Base-by-base conservation (phyloP, 2,329 filamentous ascomycete genomes). In the Didymosphaeria variabile region DNA sequence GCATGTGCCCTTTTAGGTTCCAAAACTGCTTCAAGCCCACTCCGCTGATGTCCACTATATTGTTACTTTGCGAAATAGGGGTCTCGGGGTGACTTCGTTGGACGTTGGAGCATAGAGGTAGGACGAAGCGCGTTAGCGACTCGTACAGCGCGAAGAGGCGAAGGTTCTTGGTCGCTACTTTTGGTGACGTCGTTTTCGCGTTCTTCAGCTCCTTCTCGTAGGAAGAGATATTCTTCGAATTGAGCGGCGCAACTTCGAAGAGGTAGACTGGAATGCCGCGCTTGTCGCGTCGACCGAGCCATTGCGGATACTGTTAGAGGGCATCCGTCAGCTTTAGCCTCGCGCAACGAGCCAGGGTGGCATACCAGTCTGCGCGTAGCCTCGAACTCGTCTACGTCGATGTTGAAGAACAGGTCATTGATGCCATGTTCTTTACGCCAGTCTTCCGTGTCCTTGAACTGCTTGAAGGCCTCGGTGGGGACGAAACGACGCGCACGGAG, bases 21-120 rank as follows among this genome's bases (percentile, higher is more conserved):
- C 94, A 97, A 78, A 97, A 97, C 81, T 96, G 93, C 82, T 92
- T 93, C 77, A 98, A 79, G 6, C 92, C 92, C 29, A 97, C 94
- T 15, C 90, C 89, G 17, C 88, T 91, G 65, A 98, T 93, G 77
- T 98, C 94, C 60, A 97, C 93, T 70, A 98, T 97, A 80, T 97
- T 97, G 71, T 92, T 97, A 73, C 91, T 94, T 70, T 95, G 90
- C 42, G 93, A 94, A 69, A 97, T 93, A 7, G 94, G 94, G n/a
- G 92, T 93, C 65, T 90, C 87, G 4, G 90, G 85, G 75, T 91
- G 82, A 8, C 89, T 87, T 71, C 94, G 87, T 70, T 92, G 87
- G 63, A 97, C 85, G 71, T 91, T 86, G 42, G 92, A 92, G 81
- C 91, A 94, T 47, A 97, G 81, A 2, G 94, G 94, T 81, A 96